phyloP scores from a whole-genome alignment of 805 yeast genomes.

The Hanseniaspora meyeri region DNA sequence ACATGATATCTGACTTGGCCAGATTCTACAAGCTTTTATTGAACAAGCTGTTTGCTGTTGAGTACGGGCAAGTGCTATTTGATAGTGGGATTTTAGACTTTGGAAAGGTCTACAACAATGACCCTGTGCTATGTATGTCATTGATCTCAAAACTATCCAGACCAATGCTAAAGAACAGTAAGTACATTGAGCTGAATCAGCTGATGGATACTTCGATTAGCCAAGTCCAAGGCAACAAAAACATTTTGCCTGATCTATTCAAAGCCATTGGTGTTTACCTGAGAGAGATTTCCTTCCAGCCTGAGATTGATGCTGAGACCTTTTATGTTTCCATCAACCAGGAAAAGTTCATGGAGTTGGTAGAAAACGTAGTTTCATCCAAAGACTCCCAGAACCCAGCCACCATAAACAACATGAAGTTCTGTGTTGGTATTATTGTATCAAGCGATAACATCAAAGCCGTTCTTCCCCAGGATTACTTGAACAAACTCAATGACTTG shows the following conservation, averaged over 20 bases:
- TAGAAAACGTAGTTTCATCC: background rate
- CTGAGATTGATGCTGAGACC: background rate
- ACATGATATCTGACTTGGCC: conserved; percentile 14
- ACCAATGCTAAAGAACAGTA: background rate
- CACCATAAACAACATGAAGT: conserved; percentile 23
- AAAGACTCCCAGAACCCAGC: background rate
- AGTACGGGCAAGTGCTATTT: conserved; percentile 18
- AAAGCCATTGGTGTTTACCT: conserved; percentile 10
- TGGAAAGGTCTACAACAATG: conserved; percentile 14
- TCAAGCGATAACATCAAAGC: conserved; percentile 18
- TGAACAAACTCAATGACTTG: conserved; percentile 14
- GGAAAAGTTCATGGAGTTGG: background rate
- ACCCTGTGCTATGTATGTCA: conserved; percentile 22
- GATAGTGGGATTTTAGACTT: conserved; percentile 16
- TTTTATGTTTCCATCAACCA: background rate
- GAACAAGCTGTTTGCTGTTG: conserved; percentile 21
- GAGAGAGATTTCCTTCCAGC: background rate
- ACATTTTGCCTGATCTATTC: conserved; percentile 1
- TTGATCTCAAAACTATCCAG: conserved; percentile 20
- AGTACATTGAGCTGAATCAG: background rate
- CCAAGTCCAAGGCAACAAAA: background rate
- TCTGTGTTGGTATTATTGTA: conserved; percentile 23
- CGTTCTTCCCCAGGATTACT: background rate
- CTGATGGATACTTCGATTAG: background rate
- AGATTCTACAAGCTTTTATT: conserved; percentile 19